These are phyloP conservation scores for Leccinum boreale DNA, from an alignment of 768 basidiomycete species.

Conservation along the genomic window DNA sequence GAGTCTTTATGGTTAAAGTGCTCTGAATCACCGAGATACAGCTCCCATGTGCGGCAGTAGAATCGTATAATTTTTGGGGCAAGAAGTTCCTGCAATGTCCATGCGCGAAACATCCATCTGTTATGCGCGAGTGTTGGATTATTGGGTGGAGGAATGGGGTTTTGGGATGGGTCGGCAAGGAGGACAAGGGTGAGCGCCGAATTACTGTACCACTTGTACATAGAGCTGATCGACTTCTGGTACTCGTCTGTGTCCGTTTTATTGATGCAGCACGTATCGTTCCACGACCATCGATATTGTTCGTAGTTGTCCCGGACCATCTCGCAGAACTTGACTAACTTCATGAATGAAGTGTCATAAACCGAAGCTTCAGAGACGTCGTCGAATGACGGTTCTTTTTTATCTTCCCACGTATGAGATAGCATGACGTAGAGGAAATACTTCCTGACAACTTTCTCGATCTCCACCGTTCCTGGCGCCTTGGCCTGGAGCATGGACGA, in stretches of 20 bases:
- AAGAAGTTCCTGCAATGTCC: slow-evolving; percentile 15
- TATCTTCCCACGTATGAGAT: neutral
- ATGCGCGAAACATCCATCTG: slow-evolving; percentile 14
- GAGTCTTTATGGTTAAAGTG: slow-evolving; percentile 7
- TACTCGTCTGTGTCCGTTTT: neutral
- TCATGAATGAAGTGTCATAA: neutral
- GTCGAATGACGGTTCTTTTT: neutral
- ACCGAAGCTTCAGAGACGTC: neutral
- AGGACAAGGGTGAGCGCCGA: no score
- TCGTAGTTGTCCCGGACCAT: slow-evolving; percentile 3
- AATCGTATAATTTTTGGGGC: slow-evolving; percentile 11
- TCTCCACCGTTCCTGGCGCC: neutral
- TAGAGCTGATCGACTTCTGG: no score
- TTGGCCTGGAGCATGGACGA: neutral
- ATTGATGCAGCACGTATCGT: slow-evolving; percentile 12
- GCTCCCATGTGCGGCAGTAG: slow-evolving; percentile 4
- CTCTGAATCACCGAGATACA: neutral
- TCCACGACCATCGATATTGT: slow-evolving; percentile 7
- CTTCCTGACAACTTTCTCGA: neutral
- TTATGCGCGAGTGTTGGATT: slow-evolving; percentile 1
- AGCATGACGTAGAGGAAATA: neutral
- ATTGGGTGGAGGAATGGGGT: neutral
- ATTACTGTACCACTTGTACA: no score
- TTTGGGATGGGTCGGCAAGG: slow-evolving; percentile 2
- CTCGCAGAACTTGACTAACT: slow-evolving; percentile 8